These are phyloP conservation scores for Penicillium hesseltinei DNA, from an alignment of 2,329 filamentous ascomycete genomes.

Conservation along the genomic window DNA sequence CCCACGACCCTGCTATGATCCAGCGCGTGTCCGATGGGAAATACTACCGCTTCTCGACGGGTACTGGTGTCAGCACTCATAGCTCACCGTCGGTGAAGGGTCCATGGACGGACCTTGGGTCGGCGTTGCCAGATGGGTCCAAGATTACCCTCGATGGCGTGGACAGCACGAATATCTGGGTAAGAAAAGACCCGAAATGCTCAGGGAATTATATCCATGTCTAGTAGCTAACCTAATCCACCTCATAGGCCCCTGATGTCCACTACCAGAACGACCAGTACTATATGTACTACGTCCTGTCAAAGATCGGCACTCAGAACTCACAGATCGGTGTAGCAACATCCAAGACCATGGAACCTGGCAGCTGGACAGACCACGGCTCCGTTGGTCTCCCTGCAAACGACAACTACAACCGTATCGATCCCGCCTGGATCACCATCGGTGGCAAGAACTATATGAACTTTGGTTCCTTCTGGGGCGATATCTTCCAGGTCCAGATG, in stretches of 20 bases:
- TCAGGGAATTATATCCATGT: neutral
- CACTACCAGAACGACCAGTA: conserved; percentile 56
- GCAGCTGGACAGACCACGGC: conserved; percentile 40
- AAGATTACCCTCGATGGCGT: conserved; percentile 45
- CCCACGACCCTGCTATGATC: conserved; percentile 52
- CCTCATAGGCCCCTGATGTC: conserved; percentile 63
- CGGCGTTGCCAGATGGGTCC: conserved; percentile 46
- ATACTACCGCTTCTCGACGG: conserved; percentile 56
- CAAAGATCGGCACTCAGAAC: conserved; percentile 58
- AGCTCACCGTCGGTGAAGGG: conserved; percentile 48
- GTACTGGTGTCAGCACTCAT: conserved; percentile 50
- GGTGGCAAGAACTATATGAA: conserved; percentile 49
- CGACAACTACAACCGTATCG: conserved; percentile 59
- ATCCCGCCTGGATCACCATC: conserved; percentile 53
- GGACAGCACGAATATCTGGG: conserved; percentile 48
- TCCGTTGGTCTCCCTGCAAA: conserved; percentile 37
- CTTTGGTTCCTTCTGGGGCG: conserved; percentile 70
- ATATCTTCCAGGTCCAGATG: conserved; percentile 61
- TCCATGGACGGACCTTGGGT: conserved; percentile 51
- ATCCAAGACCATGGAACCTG: conserved; percentile 42
- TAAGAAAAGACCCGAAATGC: conserved; percentile 21
- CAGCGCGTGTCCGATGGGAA: conserved; percentile 49
- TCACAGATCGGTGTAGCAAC: conserved; percentile 62
- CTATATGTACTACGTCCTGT: conserved; percentile 65
- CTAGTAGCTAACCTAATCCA: neutral